These are phyloP conservation scores for Apiospora arundinis DNA, from an alignment of 2,329 filamentous ascomycete genomes.

Conservation along the genomic window DNA sequence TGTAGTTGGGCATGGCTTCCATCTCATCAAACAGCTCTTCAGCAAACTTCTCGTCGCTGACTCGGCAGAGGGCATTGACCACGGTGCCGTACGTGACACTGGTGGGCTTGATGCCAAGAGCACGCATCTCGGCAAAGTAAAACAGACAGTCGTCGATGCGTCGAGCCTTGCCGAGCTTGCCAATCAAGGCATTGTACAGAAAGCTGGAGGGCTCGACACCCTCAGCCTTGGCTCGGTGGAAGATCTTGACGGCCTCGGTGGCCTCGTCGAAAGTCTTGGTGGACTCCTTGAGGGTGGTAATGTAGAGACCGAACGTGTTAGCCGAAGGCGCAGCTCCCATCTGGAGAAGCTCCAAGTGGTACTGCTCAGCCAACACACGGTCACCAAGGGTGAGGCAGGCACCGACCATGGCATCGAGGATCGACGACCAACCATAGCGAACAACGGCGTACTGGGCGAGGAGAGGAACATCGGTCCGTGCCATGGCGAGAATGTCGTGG, in stretches of 20 bases:
- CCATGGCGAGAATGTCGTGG: conserved; percentile 87
- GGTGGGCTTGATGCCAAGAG: conserved; percentile 89
- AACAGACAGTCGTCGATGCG: conserved; percentile 98
- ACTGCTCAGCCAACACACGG: conserved; percentile 80
- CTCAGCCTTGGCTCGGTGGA: conserved; percentile 90
- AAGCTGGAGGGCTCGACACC: conserved; percentile 96
- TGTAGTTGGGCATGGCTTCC: conserved; percentile 99
- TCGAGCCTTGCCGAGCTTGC: conserved; percentile 96
- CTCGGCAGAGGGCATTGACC: conserved; percentile 95
- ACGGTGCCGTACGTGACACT: conserved; percentile 98
- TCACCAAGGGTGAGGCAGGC: conserved; percentile 86
- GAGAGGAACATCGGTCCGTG: conserved; percentile 85
- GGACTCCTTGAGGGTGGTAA: conserved; percentile 97
- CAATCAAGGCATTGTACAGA: conserved; percentile 96
- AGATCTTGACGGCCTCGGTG: conserved; percentile 95
- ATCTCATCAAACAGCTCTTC: conserved; percentile 99
- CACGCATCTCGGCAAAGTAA: conserved; percentile 98
- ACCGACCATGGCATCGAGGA: conserved; percentile 95
- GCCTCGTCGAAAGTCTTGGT: conserved; percentile 98
- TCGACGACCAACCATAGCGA: conserved; percentile 94
- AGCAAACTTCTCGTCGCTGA: conserved; percentile 96
- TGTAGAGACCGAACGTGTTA: conserved; percentile 98
- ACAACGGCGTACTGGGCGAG: conserved; percentile 85
- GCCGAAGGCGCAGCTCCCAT: conserved; percentile 93
- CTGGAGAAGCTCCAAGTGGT: conserved; percentile 87